Evolutionary conservation across 2,329 filamentous ascomycete species (phyloP).

Genomic region (Penicillium capsulatum): DNA sequence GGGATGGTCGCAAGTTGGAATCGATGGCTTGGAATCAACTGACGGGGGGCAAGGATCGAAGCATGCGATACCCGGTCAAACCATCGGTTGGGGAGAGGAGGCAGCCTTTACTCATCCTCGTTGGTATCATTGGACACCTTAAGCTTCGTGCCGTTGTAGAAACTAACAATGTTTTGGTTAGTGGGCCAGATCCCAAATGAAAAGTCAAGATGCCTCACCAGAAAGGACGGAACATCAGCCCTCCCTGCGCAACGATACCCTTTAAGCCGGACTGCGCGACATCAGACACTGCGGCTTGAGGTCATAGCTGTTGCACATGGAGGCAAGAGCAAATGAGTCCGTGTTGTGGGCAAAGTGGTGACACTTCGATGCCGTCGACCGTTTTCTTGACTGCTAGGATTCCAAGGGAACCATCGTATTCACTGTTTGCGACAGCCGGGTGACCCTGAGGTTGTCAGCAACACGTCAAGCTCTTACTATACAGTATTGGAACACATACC

Average conservation of each 20-base stretch:
- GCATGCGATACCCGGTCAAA: no score
- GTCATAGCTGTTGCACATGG: slow-evolving; percentile 80
- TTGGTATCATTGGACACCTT: neutral
- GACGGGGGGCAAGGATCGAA: no score
- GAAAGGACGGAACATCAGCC: slow-evolving; percentile 29
- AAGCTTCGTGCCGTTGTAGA: neutral
- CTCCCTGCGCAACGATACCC: slow-evolving; percentile 50
- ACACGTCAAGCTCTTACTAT: neutral
- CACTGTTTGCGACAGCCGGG: slow-evolving; percentile 74
- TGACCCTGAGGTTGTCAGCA: slow-evolving; percentile 51
- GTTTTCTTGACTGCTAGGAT: slow-evolving; percentile 87
- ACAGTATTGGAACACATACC: slow-evolving; percentile 39
- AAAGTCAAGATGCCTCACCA: slow-evolving; percentile 18
- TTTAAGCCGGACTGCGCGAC: slow-evolving; percentile 66
- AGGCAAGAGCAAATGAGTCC: slow-evolving; percentile 79
- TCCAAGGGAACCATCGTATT: slow-evolving; percentile 82
- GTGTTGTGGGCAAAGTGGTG: slow-evolving; percentile 97
- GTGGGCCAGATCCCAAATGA: neutral
- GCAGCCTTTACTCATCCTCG: neutral
- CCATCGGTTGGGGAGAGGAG: neutral
- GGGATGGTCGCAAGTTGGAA: neutral
- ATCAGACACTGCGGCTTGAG: slow-evolving; percentile 74
- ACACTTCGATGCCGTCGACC: slow-evolving; percentile 69
- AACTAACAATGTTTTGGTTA: neutral
- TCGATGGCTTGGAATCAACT: neutral